These are phyloP conservation scores for Kwoniella bestiolae DNA, from an alignment of 768 basidiomycete genomes.

Conservation along the genomic window DNA sequence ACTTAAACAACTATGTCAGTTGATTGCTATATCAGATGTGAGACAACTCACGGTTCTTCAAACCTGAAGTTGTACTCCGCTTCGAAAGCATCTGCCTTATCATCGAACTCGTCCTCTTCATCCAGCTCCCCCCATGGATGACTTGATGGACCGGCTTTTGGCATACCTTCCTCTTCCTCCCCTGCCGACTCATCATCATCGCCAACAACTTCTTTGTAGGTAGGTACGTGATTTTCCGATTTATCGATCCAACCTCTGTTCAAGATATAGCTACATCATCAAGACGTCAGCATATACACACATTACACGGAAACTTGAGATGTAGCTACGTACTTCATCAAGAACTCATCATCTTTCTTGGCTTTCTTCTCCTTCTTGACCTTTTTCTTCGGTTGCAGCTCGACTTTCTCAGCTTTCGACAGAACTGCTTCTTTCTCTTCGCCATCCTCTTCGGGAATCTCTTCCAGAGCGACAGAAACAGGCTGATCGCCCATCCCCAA, in stretches of 20 bases:
- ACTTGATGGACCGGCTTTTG: conserved; percentile 46
- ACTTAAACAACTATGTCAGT: conserved; percentile 57
- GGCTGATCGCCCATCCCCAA: conserved; percentile 61
- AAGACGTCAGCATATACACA: no score
- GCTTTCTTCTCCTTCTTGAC: conserved; percentile 61
- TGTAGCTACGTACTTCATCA: conserved; percentile 77
- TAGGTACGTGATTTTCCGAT: conserved; percentile 73
- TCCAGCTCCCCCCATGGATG: conserved; percentile 58
- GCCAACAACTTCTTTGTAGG: conserved; percentile 76
- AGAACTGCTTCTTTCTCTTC: conserved; percentile 15
- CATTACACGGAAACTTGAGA: no score
- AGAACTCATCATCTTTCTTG: conserved; percentile 80
- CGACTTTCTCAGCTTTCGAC: conserved; percentile 32
- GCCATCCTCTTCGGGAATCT: conserved; percentile 50
- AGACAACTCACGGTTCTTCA: conserved; percentile 80
- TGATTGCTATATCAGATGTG: background rate
- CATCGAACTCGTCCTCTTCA: conserved; percentile 75
- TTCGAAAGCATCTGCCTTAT: conserved; percentile 89
- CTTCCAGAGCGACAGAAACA: conserved; percentile 16
- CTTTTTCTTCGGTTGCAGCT: conserved; percentile 54
- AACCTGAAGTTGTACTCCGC: conserved; percentile 97
- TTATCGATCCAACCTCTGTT: conserved; percentile 97
- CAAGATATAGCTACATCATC: conserved; percentile 78
- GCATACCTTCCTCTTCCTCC: conserved; percentile 35
- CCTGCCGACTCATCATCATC: conserved; percentile 18